Evolutionary conservation across 768 basidiomycete species (phyloP).

Genomic region (Mycena capillaripes): DNA sequence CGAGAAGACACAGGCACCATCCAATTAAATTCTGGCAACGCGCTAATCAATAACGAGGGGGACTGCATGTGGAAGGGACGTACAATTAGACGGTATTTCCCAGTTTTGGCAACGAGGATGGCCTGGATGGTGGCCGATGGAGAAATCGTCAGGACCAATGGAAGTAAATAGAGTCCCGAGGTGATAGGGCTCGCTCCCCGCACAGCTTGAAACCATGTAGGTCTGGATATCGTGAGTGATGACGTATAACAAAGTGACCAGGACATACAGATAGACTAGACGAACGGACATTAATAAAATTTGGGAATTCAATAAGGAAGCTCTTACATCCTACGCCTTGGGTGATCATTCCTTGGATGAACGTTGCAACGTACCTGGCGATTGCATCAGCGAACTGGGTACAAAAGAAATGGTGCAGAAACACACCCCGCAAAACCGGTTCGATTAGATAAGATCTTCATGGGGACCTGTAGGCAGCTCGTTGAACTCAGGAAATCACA

Average conservation of each 20-base stretch:
- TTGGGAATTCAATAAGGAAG: not conserved
- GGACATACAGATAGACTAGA: slow-evolving; percentile 14
- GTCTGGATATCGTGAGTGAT: not conserved
- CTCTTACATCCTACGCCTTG: slow-evolving; percentile 1
- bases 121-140: slow-evolving; percentile 54
- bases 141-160: slow-evolving; percentile 48
- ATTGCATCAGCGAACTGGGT: not conserved
- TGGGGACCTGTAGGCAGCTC: not conserved
- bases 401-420: no score
- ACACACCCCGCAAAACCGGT: not conserved
- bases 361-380: not conserved
- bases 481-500: not conserved
- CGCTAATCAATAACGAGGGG: not conserved
- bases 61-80: not conserved
- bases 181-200: slow-evolving; percentile 50
- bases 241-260: not conserved
- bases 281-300: not conserved
- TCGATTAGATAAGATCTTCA: not conserved
- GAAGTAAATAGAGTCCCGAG: slow-evolving; percentile 52
- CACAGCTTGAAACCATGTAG: slow-evolving; percentile 53
- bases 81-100: slow-evolving; percentile 43
- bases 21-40: slow-evolving; percentile 20
- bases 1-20: slow-evolving; percentile 49
- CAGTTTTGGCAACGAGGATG: slow-evolving; percentile 41
- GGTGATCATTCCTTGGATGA: slow-evolving; percentile 9